A percentile compares a stretch with the other conserved stretches of the same genome.
Evolutionary conservation across 331 rosid genomes (phyloP).

Genomic region (Malus hybrid): DNA sequence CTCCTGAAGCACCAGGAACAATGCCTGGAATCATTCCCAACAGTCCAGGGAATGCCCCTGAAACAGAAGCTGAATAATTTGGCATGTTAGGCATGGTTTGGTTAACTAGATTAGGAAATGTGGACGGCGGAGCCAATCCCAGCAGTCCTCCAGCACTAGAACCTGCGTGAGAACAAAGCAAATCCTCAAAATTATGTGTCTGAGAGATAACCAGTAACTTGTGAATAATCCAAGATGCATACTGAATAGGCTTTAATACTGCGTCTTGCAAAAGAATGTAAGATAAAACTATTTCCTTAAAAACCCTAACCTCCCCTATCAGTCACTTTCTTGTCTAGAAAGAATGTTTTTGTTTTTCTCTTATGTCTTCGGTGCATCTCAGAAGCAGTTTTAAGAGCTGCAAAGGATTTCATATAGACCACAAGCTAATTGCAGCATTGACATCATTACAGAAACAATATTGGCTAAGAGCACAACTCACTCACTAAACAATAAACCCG

Average conservation of each 20-base stretch:
- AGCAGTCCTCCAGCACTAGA: conserved; percentile 63
- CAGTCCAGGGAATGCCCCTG: conserved; percentile 95
- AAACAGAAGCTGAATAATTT: conserved; percentile 92
- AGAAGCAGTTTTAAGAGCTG: not conserved
- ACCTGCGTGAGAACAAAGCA: conserved; percentile 47
- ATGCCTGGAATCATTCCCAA: conserved; percentile 98
- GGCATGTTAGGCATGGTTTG: conserved; percentile 99
- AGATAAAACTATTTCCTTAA: not conserved
- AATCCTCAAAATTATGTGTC: not conserved
- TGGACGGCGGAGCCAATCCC: conserved; percentile 76
- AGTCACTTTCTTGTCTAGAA: not conserved
- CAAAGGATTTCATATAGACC: not conserved
- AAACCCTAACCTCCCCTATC: not conserved
- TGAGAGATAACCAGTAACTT: not conserved
- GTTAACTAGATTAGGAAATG: conserved; percentile 76
- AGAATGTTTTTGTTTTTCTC: not conserved
- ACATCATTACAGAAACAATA: not conserved
- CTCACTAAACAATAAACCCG: too few species aligned
- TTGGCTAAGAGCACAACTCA: not conserved
- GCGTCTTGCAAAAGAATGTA: not conserved
- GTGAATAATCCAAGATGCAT: not conserved
- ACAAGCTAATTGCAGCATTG: not conserved
- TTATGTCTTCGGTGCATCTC: not conserved
- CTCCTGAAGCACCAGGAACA: conserved; percentile 89
- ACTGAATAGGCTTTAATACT: not conserved